These are phyloP conservation scores for Rhodotorula sp. DNA, from an alignment of 1,284 basidiomycete genomes.

Conservation along the genomic window DNA sequence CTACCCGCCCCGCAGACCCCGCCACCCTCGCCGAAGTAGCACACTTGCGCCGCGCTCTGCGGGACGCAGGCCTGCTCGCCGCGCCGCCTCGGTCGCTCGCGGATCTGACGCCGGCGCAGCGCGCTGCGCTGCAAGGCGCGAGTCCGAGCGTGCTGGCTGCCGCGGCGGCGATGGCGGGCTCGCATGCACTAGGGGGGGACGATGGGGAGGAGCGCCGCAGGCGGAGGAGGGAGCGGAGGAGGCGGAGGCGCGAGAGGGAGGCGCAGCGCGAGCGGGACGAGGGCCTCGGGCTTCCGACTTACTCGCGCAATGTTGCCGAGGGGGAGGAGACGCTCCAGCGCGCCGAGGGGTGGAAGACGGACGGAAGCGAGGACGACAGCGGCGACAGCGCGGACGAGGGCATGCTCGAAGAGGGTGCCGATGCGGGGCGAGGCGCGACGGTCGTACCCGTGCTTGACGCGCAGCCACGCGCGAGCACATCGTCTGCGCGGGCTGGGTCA, in stretches of 20 bases:
- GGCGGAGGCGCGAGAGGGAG: constrained; percentile 10
- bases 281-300: constrained; percentile 22
- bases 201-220: not conserved
- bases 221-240: not conserved
- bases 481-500: not conserved
- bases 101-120: not conserved
- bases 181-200: not conserved
- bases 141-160: not conserved
- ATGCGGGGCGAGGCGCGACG: not conserved
- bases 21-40: not conserved
- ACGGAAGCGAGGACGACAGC: constrained; percentile 3
- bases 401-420: not conserved
- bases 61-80: constrained; percentile 17
- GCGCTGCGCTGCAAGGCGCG: not conserved
- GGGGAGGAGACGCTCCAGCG: constrained; percentile 26
- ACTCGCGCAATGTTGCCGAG: constrained; percentile 18
- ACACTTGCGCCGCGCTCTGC: constrained; percentile 13
- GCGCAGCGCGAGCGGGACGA: constrained; percentile 16
- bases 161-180: not conserved
- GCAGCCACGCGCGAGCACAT: not conserved
- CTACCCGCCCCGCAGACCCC: not conserved
- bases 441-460: not conserved
- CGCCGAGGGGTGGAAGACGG: constrained; percentile 20
- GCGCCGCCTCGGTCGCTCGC: not conserved
- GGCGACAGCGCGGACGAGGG: not conserved